Conservation (phyloP, 768 basidiomycete species). For the Tephrocybe sp. region DNA sequence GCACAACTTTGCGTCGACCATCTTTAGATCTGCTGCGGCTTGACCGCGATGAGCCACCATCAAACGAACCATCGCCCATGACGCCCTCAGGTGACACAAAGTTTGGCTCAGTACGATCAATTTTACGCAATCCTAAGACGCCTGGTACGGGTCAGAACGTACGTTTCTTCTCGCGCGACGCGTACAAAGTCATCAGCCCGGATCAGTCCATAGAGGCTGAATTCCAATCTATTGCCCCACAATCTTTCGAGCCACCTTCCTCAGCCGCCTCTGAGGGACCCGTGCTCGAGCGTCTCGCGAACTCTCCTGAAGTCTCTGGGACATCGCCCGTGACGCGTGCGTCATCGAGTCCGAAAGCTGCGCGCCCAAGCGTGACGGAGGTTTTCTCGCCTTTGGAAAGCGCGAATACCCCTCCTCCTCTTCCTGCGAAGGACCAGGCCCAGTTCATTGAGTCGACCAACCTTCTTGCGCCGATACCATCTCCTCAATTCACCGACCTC, state of each 20-base stretch:
- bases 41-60: constrained; percentile 20
- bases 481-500: constrained; percentile 48
- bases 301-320: constrained; percentile 24
- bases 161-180: constrained; percentile 73
- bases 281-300: constrained; percentile 32
- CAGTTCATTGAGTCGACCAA: constrained; percentile 26
- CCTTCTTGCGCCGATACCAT: constrained; percentile 38
- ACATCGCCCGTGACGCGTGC: constrained; percentile 31
- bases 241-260: constrained; percentile 22
- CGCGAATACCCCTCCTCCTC: constrained; percentile 13
- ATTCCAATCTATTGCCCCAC: constrained; percentile 30
- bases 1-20: constrained; percentile 28
- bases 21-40: constrained; percentile 39
- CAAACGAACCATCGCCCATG: constrained; percentile 21
- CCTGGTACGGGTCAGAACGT: constrained; percentile 81
- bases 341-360: constrained; percentile 32
- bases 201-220: constrained; percentile 52
- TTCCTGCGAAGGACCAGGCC: constrained; percentile 8
- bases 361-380: constrained; percentile 47
- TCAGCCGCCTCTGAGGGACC: constrained; percentile 15
- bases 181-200: constrained; percentile 65
- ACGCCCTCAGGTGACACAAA: constrained; percentile 32
- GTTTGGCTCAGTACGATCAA: constrained; percentile 65
- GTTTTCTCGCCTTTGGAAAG: constrained; percentile 47
- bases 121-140: constrained; percentile 68